Percentiles rank a stretch among this genome's conserved stretches.
Evolutionary conservation across 805 yeast genomes (phyloP).

Genomic region (Yamadazyma endophytica): DNA sequence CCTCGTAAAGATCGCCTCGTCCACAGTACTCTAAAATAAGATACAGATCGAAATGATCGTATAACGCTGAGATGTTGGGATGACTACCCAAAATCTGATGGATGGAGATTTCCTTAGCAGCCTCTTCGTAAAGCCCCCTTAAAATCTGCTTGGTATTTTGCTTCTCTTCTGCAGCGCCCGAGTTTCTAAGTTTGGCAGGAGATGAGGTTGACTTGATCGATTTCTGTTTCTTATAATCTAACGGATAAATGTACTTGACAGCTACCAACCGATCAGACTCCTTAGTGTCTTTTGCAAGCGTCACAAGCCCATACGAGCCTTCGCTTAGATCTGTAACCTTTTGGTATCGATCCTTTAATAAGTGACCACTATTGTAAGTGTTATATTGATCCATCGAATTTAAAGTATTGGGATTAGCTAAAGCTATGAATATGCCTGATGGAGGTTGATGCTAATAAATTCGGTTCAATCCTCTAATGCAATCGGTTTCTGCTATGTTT

Average conservation of each 20-base stretch:
- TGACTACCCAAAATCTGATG: constrained; percentile 55
- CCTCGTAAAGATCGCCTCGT: constrained; percentile 83
- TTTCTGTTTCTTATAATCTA: constrained; percentile 33
- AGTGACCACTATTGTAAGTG: constrained; percentile 33
- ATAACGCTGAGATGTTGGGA: constrained; percentile 42
- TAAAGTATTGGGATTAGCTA: too few species aligned
- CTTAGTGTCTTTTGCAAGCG: constrained; percentile 72
- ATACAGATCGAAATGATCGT: constrained; percentile 50
- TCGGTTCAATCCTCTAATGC: too few species aligned
- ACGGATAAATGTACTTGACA: constrained; percentile 74
- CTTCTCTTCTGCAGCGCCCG: constrained; percentile 3
- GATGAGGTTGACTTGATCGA: constrained; percentile 26
- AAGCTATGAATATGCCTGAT: too few species aligned
- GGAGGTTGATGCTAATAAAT: too few species aligned
- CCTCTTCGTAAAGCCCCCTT: constrained; percentile 45
- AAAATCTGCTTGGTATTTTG: constrained; percentile 18
- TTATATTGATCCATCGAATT: constrained; percentile 41
- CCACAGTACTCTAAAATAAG: constrained; percentile 74
- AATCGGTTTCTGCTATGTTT: too few species aligned
- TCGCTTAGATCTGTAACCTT: constrained; percentile 76
- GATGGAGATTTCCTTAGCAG: constrained; percentile 64
- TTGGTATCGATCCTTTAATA: constrained; percentile 60
- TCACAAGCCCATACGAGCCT: constrained; percentile 91
- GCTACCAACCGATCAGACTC: constrained; percentile 58
- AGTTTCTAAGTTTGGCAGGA: constrained; percentile 27